phyloP scores from a whole-genome alignment of 805 yeast species.

The Kurtzmaniella fragi region DNA sequence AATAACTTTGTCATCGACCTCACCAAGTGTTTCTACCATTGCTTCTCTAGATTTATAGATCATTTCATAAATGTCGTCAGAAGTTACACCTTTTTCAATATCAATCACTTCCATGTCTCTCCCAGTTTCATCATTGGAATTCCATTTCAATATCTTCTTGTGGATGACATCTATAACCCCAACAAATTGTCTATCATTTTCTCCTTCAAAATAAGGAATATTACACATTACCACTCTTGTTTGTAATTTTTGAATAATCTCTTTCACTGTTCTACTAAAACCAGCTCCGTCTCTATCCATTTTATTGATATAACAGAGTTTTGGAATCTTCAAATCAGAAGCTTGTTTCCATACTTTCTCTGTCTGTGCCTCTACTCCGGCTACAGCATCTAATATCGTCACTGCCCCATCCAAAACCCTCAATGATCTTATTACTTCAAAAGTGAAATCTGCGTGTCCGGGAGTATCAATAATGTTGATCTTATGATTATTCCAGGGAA shows the following conservation, averaged over 20 bases:
- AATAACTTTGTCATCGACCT: slow-evolving; percentile 71
- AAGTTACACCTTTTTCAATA: slow-evolving; percentile 18
- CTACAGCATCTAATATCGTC: slow-evolving; percentile 88
- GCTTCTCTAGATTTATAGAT: slow-evolving; percentile 61
- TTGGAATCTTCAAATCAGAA: slow-evolving; percentile 59
- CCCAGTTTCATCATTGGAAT: slow-evolving; percentile 42
- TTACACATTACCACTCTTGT: slow-evolving; percentile 74
- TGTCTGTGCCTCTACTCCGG: slow-evolving; percentile 98
- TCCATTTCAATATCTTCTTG: slow-evolving; percentile 55
- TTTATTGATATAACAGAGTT: slow-evolving; percentile 78
- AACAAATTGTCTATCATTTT: slow-evolving; percentile 41
- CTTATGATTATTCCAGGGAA: slow-evolving; percentile 74
- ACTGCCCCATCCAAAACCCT: slow-evolving; percentile 94
- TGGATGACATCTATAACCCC: slow-evolving; percentile 78
- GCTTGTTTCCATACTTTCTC: slow-evolving; percentile 97
- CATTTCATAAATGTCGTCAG: slow-evolving; percentile 39
- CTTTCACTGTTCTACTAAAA: slow-evolving; percentile 82
- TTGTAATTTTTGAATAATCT: slow-evolving; percentile 67
- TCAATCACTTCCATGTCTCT: slow-evolving; percentile 45
- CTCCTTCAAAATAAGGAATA: slow-evolving; percentile 59
- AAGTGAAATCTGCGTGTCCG: slow-evolving; percentile 96
- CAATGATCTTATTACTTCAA: slow-evolving; percentile 85
- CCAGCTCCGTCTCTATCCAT: slow-evolving; percentile 98
- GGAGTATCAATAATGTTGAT: slow-evolving; percentile 95
- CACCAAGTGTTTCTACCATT: slow-evolving; percentile 78